A percentile compares a stretch with the other conserved stretches of the same genome.
Evolutionary conservation across 1,284 basidiomycete species (phyloP).

Genomic region (Cutaneotrichosporon spelunceum): DNA sequence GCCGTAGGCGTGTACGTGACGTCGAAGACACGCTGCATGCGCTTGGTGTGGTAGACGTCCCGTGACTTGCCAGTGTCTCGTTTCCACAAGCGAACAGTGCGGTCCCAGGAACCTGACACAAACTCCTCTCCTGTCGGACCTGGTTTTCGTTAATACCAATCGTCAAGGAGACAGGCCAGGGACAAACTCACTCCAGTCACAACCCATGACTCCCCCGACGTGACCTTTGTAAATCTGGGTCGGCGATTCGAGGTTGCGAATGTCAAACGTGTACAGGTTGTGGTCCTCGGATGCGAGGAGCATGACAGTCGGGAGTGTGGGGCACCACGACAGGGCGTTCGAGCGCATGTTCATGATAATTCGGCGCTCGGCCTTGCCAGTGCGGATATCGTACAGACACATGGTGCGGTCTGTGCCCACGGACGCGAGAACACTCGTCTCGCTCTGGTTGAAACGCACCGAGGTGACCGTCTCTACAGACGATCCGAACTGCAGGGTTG

Average conservation of each 20-base stretch:
- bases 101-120: conserved; percentile 93
- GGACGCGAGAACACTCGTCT: conserved; percentile 87
- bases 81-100: conserved; percentile 91
- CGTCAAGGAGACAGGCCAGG: neutral
- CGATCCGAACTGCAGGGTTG: conserved; percentile 76
- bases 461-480: conserved; percentile 80
- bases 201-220: conserved; percentile 90
- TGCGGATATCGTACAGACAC: conserved; percentile 92
- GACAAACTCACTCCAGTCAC: conserved; percentile 68
- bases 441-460: conserved; percentile 89
- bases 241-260: conserved; percentile 76
- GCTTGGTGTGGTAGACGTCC: conserved; percentile 96
- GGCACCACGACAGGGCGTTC: conserved; percentile 91
- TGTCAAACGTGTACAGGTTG: conserved; percentile 97
- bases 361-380: conserved; percentile 87
- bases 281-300: conserved; percentile 96
- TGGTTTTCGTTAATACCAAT: conserved; percentile 17
- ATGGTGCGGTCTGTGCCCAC: conserved; percentile 93
- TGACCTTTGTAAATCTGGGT: conserved; percentile 97
- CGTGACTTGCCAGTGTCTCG: conserved; percentile 76
- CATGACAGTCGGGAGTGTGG: conserved; percentile 85
- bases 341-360: conserved; percentile 87
- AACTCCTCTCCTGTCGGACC: conserved; percentile 91
- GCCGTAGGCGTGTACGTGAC: conserved; percentile 79
- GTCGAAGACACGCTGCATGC: conserved; percentile 81